These are phyloP conservation scores for Catenaria anguillulae DNA, from an alignment of 371 early-diverging fungal species.

Conservation along the genomic window DNA sequence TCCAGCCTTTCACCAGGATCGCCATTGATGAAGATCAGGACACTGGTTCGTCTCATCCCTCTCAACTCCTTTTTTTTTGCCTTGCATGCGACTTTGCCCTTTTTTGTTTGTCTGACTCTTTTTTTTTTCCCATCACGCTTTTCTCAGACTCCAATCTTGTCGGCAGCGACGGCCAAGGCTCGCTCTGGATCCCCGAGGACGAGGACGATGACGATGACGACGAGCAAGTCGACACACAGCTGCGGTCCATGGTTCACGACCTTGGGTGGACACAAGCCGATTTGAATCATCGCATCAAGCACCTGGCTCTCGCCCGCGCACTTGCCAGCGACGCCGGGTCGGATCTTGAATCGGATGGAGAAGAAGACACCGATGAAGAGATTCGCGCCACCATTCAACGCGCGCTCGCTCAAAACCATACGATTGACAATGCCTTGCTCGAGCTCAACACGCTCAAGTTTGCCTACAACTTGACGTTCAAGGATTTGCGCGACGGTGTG, in stretches of 20 bases:
- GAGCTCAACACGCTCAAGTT: constrained; percentile 84
- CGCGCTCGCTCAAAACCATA: constrained; percentile 59
- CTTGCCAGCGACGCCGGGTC: constrained; percentile 17
- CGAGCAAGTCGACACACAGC: constrained; percentile 10
- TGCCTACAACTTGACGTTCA: constrained; percentile 68
- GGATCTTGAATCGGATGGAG: constrained; percentile 17
- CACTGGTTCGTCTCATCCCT: no score
- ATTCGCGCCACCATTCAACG: constrained; percentile 60
- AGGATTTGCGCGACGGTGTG: constrained; percentile 56
- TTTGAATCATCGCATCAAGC: no score
- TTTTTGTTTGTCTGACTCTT: no score
- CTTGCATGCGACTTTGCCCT: neutral
- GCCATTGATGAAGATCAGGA: constrained; percentile 23
- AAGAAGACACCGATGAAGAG: constrained; percentile 31
- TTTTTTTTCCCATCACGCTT: no score
- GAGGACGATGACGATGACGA: constrained; percentile 27
- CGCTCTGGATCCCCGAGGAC: constrained; percentile 27
- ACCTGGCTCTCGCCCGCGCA: constrained; percentile 9
- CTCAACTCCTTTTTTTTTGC: no score
- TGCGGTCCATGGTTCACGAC: constrained; percentile 14
- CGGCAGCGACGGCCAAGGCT: constrained; percentile 27
- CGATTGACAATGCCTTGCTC: constrained; percentile 56
- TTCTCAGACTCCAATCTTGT: constrained; percentile 11
- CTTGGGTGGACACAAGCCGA: neutral
- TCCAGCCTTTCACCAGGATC: constrained; percentile 54